Base-by-base conservation (phyloP, 352 stramenopile species). In the Phytophthora niederhauseri region DNA sequence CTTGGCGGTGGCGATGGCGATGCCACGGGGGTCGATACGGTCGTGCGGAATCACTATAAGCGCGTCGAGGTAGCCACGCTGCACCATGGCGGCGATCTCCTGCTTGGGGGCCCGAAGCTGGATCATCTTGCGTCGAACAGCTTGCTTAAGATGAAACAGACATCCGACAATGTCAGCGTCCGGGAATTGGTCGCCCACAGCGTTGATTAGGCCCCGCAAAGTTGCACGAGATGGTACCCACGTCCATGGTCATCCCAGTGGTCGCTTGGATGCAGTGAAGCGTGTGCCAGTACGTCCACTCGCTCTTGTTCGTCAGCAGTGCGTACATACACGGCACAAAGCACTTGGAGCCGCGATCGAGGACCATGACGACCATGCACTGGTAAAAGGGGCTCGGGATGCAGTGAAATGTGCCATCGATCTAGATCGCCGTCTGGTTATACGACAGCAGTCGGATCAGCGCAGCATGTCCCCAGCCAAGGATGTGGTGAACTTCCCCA, bases 121-220 rank as follows among this genome's bases (percentile, higher is more conserved):
- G 3, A 26, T 20, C 61, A 70, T 75, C 5, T 20, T 55, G 4
- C 63, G 50, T 6, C 53, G 38, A 0, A 70, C 41, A 19, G 68
- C 61, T n/a, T 75, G 68, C 36, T 75, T 75, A 14, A 71, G 59
- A 22, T 70, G 61, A 43, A 75, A 71, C 1, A 71, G 17, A n/a
- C 61, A 71, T 7, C 68, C 48, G 7, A 75, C n/a, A 1, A 71
- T 52, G 4, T 28, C 20, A 22, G 43, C 54, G 7, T 66, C 43
- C 17, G 41, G 34, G 28, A 71, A 71, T 15, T 71, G 48, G 19
- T 50, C 49, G 1, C 26, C 36, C 3, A 56, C 56, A 12, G 63
- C 63, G 6, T 57, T 38, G 8, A 71, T 64, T 2, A 75, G 15
- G 0, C 1, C 55, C 11, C 9, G 1, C n/a, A 17, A 75, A 70